These are phyloP conservation scores for Bruguiera parviflora DNA, from an alignment of 345 rosid species.

Conservation along the genomic window DNA sequence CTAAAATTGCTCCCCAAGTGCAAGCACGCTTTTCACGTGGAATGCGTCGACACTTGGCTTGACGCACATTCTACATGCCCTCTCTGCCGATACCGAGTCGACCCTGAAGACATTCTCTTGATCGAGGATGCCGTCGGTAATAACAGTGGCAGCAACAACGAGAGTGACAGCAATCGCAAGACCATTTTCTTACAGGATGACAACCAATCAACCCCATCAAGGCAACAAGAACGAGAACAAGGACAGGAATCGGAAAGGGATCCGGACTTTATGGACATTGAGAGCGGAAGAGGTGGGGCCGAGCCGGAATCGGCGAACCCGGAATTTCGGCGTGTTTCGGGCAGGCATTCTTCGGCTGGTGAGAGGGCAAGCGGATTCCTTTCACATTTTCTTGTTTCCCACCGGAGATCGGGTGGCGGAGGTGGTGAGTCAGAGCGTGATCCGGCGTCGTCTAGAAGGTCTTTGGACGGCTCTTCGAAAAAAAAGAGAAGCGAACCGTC, in stretches of 20 bases:
- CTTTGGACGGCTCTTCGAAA: slow-evolving; percentile 44
- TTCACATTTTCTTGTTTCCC: slow-evolving; percentile 1
- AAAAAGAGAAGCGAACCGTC: slow-evolving; percentile 23
- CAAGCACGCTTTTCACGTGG: slow-evolving; percentile 89
- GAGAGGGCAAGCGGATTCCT: slow-evolving; percentile 27
- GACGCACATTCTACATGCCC: slow-evolving; percentile 95
- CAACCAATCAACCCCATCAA: slow-evolving; percentile 7
- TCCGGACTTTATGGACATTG: neutral
- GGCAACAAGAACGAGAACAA: slow-evolving; percentile 1
- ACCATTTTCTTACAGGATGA: no score
- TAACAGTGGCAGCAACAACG: neutral
- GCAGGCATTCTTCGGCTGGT: slow-evolving; percentile 73
- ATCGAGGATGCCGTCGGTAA: slow-evolving; percentile 30
- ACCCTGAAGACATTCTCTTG: slow-evolving; percentile 82
- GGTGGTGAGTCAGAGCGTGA: neutral
- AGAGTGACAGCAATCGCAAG: no score
- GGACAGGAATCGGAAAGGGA: slow-evolving; percentile 11
- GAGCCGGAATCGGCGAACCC: neutral
- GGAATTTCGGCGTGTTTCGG: slow-evolving; percentile 46
- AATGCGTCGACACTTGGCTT: slow-evolving; percentile 95
- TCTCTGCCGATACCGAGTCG: slow-evolving; percentile 84
- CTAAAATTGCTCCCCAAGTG: slow-evolving; percentile 75
- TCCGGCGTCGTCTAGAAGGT: slow-evolving; percentile 41
- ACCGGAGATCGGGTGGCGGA: neutral
- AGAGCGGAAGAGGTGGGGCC: slow-evolving; percentile 11